Evolutionary conservation across 2,329 filamentous ascomycete genomes (phyloP).

Genomic region (Fusarium circinatum): DNA sequence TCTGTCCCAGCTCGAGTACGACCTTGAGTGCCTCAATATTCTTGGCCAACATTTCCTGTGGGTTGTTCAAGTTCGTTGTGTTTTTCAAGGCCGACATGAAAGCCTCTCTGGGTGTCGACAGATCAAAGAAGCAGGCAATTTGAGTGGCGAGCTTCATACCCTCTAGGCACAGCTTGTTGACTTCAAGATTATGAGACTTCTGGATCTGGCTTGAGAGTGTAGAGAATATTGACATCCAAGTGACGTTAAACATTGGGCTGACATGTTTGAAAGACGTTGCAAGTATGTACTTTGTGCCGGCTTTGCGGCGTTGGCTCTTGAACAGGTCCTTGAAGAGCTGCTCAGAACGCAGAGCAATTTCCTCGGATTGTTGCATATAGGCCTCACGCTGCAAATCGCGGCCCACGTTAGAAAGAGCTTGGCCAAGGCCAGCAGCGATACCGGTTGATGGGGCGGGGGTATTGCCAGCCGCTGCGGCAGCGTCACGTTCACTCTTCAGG

Average conservation of each 20-base stretch:
- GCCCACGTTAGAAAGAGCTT: conserved; percentile 90
- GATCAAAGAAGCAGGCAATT: conserved; percentile 91
- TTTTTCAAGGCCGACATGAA: conserved; percentile 94
- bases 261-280: conserved; percentile 95
- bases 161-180: conserved; percentile 92
- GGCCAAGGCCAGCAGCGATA: conserved; percentile 83
- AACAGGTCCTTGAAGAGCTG: conserved; percentile 95
- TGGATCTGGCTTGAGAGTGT: conserved; percentile 93
- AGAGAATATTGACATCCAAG: conserved; percentile 99
- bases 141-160: conserved; percentile 94
- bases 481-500: conserved; percentile 88
- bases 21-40: conserved; percentile 95
- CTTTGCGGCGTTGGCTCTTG: conserved; percentile 83
- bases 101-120: conserved; percentile 92
- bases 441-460: conserved; percentile 69
- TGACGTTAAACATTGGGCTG: conserved; percentile 98
- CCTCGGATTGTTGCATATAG: conserved; percentile 93
- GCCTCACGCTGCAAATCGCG: conserved; percentile 92
- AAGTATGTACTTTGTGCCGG: conserved; percentile 82
- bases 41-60: conserved; percentile 94
- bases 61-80: conserved; percentile 94
- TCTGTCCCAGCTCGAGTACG: conserved; percentile 89
- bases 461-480: conserved; percentile 81
- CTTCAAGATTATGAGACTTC: conserved; percentile 90
- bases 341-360: conserved; percentile 78